Conservation (phyloP, 345 rosid genomes). For the Combretum micranthum region DNA sequence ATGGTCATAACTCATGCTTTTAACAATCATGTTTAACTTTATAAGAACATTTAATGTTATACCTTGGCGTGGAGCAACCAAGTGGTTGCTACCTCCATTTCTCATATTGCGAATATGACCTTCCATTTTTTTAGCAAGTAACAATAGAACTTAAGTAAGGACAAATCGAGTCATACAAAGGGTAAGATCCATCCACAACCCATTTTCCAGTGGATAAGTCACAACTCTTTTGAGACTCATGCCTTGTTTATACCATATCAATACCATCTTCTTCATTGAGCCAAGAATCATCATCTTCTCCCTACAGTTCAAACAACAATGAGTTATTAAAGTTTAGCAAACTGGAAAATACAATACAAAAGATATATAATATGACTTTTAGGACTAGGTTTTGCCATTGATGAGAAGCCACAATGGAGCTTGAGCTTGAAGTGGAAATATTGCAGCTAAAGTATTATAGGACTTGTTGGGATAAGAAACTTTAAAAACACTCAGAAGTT, state of each 20-base stretch:
- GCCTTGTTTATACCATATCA: constrained; percentile 31
- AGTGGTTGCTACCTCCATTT: constrained; percentile 89
- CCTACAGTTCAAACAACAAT: background rate
- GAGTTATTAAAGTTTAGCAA: background rate
- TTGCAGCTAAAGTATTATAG: no score
- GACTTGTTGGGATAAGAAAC: no score
- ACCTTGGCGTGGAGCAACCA: constrained; percentile 79
- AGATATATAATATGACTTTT: background rate
- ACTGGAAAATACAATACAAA: constrained; percentile 1
- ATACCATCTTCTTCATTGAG: constrained; percentile 30
- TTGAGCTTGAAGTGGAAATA: background rate
- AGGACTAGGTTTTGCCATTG: constrained; percentile 7
- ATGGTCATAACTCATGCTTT: no score
- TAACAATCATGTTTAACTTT: no score
- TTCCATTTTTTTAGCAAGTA: constrained; percentile 76
- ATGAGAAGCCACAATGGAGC: constrained; percentile 1
- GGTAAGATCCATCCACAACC: constrained; percentile 68
- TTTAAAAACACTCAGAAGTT: no score
- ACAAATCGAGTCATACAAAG: constrained; percentile 72
- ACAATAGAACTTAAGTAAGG: constrained; percentile 77
- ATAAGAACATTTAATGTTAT: background rate
- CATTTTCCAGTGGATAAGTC: constrained; percentile 72
- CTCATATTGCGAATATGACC: constrained; percentile 85
- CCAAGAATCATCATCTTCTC: constrained; percentile 15
- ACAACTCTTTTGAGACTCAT: constrained; percentile 29